A percentile compares a stretch with the other conserved stretches of the same genome.
phyloP scores from a whole-genome alignment of 2,329 filamentous ascomycete species.

The Aspergillus sp. region DNA sequence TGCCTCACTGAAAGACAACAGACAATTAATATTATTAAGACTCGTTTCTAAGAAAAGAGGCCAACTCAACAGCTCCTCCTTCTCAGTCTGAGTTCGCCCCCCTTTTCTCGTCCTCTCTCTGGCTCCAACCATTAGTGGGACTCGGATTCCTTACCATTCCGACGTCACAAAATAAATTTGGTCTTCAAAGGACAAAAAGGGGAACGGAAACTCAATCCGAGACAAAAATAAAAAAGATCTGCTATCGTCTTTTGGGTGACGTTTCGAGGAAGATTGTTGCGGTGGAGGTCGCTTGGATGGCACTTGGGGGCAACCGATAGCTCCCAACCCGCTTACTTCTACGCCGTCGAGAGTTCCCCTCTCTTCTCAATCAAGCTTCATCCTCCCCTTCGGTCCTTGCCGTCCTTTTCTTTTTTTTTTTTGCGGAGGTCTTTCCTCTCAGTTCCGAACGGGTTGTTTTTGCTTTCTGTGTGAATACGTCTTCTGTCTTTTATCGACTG shows the following conservation, averaged over 20 bases:
- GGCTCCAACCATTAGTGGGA: conserved; percentile 13
- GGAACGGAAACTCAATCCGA: background rate
- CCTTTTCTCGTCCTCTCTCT: conserved; percentile 18
- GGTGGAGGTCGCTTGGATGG: conserved; percentile 20
- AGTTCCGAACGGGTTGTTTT: conserved; percentile 7
- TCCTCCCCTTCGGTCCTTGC: conserved; percentile 19
- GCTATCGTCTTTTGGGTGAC: conserved; percentile 1
- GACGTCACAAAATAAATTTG: conserved; percentile 2
- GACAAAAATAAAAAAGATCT: background rate
- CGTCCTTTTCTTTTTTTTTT: conserved; percentile 7
- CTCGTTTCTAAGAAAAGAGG: conserved; percentile 11
- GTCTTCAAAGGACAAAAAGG: conserved; percentile 9
- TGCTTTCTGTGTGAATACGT: conserved; percentile 18
- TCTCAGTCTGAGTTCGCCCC: conserved; percentile 11
- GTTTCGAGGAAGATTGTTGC: conserved; percentile 10
- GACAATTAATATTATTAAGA: background rate
- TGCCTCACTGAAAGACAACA: conserved; percentile 10
- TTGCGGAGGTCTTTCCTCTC: conserved; percentile 11
- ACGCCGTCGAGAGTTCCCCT: conserved; percentile 19
- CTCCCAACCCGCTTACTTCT: conserved; percentile 25
- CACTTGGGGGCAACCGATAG: conserved; percentile 22
- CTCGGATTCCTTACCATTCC: conserved; percentile 12
- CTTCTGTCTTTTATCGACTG: conserved; percentile 9
- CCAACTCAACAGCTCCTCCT: conserved; percentile 16
- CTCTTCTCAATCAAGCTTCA: conserved; percentile 20